Evolutionary conservation across 139 green algal genomes (phyloP), one percentile per base, ranked within the genome.

Genomic region (Auxenochlorella protothecoides): DNA sequence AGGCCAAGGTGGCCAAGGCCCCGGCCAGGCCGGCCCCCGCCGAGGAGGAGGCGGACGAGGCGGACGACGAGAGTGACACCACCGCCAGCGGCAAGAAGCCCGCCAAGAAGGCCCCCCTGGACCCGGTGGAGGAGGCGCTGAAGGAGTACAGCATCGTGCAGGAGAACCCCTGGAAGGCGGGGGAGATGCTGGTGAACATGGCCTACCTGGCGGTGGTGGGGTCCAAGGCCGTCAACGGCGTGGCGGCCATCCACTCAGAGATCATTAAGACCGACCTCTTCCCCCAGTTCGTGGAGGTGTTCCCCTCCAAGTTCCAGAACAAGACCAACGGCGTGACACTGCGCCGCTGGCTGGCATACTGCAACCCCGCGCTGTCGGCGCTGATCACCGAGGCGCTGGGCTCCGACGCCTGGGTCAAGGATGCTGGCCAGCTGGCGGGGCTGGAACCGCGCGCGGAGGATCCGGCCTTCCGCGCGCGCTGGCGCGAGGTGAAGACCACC

Each of bases 281-380:
- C 85, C 87, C 76, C 83, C 86, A 97, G 71, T 97, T 97, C 77
- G 89, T 91, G 69, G 86, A 93, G 68, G 57, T 92, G 55, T 77
- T 75, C 69, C 86, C 81, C 54, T 60, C 86, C 60, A 96, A 96
- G 86, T 98, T 98, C 87, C 93, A 98, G 83, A 99, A 99, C 91
- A 97, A 98, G 86, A 99, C 95, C 78, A 99, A 99, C 80, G 95
- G 94, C 78, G 95, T 99, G 63, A 99, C 95, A 3, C 91, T 87
- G 53, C 87, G 95, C 74, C 88, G 95, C 69, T 99, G 95, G 89
- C 80, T 94, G 69, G 89, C 89, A 2, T 92, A 87, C 76, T 94
- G 89, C 85, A 95, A 95, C 86, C 89, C 89, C 10, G 72, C 76
- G 65, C 79, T 94, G 67, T 64, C 63, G 0, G 77, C 76, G 5